phyloP scores from a whole-genome alignment of 345 rosid species.

The Dipteronia sinensis region DNA sequence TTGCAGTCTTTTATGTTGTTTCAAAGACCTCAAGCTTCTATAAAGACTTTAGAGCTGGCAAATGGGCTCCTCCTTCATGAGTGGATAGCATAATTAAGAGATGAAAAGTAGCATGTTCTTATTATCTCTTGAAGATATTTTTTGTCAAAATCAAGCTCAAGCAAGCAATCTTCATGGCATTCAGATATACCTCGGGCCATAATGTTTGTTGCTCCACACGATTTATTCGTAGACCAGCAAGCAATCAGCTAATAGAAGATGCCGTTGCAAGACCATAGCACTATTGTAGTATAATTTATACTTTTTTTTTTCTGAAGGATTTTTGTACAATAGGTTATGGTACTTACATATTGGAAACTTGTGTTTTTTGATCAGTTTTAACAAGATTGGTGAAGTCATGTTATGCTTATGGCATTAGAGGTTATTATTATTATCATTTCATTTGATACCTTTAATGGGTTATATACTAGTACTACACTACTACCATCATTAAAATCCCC shows the following conservation, averaged over 20 bases:
- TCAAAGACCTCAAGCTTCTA: slow-evolving; percentile 70
- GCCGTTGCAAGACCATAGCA: not conserved
- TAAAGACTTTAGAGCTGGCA: slow-evolving; percentile 62
- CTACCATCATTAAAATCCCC: no score
- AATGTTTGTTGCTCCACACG: not conserved
- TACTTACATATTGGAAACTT: not conserved
- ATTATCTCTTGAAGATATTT: not conserved
- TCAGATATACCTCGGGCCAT: no score
- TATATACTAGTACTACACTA: no score
- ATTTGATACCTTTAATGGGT: no score
- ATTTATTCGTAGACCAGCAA: not conserved
- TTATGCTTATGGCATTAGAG: not conserved
- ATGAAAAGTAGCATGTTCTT: not conserved
- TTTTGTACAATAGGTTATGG: not conserved
- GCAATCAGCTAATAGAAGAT: not conserved
- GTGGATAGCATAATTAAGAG: not conserved
- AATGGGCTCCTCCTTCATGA: slow-evolving; percentile 51
- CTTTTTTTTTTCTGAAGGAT: not conserved
- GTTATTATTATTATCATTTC: no score
- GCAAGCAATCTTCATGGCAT: not conserved
- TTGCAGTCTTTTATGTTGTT: slow-evolving; percentile 70
- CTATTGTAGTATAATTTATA: not conserved
- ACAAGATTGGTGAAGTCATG: not conserved
- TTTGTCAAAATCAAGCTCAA: not conserved
- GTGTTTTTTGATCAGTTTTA: not conserved